These are phyloP conservation scores for Acanthochlamys bracteata DNA, from an alignment of 106 monocot species.

Conservation along the genomic window DNA sequence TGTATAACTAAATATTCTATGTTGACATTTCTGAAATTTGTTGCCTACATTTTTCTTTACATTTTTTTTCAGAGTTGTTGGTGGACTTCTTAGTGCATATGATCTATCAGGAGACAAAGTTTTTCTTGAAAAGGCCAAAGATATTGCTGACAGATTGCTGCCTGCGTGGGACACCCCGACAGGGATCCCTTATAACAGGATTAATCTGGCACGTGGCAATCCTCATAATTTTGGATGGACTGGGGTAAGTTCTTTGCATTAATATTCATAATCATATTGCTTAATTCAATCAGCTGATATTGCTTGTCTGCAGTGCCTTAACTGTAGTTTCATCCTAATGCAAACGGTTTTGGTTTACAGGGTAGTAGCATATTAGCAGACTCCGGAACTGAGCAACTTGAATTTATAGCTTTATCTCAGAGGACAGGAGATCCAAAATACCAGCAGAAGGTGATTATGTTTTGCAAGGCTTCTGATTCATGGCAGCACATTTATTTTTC, in stretches of 20 bases:
- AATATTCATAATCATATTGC: no score
- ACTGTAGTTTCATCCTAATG: no score
- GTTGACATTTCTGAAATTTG: not conserved
- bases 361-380: conserved; percentile 83
- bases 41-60: conserved; percentile 6
- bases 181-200: conserved; percentile 89
- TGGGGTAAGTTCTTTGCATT: conserved; percentile 33
- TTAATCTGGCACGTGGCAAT: conserved; percentile 79
- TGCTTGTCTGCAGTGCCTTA: not conserved
- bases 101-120: conserved; percentile 91
- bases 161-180: conserved; percentile 91
- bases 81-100: conserved; percentile 88
- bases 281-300: no score
- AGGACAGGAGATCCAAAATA: conserved; percentile 91
- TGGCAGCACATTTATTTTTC: no score
- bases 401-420: conserved; percentile 93
- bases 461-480: no score
- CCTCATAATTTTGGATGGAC: conserved; percentile 93
- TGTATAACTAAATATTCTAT: not conserved
- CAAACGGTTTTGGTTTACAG: conserved; percentile 23
- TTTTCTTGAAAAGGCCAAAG: conserved; percentile 93
- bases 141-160: conserved; percentile 74
- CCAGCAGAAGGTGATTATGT: conserved; percentile 58
- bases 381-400: conserved; percentile 91
- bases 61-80: conserved; percentile 69